A percentile compares a stretch with the other conserved stretches of the same genome.
These are phyloP conservation scores for Rhodotorula kratochvilovae DNA, from an alignment of 768 basidiomycete genomes.

Conservation along the genomic window DNA sequence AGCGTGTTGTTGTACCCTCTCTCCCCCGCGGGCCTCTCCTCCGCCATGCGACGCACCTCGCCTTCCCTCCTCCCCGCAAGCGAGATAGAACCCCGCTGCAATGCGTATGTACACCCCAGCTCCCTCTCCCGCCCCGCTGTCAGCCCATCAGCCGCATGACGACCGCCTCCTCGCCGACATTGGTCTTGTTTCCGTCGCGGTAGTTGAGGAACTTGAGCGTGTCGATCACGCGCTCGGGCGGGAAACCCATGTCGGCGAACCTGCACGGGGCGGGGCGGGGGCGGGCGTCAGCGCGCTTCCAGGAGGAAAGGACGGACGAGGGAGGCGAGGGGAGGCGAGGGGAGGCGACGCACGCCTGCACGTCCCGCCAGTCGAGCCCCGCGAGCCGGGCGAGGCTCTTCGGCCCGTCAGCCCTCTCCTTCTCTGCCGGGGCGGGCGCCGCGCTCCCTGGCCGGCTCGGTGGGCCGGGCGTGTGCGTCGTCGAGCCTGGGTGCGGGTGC, in stretches of 20 bases:
- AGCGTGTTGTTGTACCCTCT: too few species aligned
- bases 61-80: too few species aligned
- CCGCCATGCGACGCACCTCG: too few species aligned
- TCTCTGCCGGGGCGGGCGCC: not conserved
- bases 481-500: not conserved
- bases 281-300: not conserved
- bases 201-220: constrained; percentile 82
- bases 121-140: not conserved
- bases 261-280: not conserved
- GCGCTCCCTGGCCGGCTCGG: not conserved
- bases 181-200: constrained; percentile 53
- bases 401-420: constrained; percentile 45
- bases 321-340: too few species aligned
- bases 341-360: constrained; percentile 15
- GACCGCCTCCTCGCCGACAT: constrained; percentile 31
- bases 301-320: too few species aligned
- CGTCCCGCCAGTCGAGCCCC: constrained; percentile 67
- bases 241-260: constrained; percentile 6
- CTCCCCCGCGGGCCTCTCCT: too few species aligned
- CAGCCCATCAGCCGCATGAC: constrained; percentile 25
- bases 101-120: not conserved
- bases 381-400: constrained; percentile 61
- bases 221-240: constrained; percentile 54
- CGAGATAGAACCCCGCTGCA: too few species aligned
- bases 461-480: not conserved